Conservation (phyloP, 257 asterid species). For the Eustoma russellianum region DNA sequence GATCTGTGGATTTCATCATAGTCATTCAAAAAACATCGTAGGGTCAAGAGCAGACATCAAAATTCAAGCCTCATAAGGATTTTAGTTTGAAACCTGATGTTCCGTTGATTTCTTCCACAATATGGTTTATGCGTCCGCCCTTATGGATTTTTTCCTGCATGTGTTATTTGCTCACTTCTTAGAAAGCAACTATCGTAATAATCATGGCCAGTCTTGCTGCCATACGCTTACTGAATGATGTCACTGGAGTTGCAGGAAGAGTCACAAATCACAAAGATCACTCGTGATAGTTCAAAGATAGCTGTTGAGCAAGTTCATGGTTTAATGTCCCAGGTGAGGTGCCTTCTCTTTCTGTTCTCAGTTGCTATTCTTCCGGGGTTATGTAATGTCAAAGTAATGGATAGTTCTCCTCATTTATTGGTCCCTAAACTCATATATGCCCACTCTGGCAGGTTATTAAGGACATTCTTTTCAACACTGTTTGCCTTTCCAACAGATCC, state of each 20-base stretch:
- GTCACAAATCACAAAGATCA: conserved; percentile 84
- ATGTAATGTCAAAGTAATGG: too few relatives aligned
- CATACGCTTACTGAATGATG: neutral
- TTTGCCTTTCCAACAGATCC: conserved; percentile 45
- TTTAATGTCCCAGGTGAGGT: conserved; percentile 87
- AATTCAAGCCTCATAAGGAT: too few relatives aligned
- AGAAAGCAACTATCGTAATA: too few relatives aligned
- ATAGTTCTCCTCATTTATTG: neutral
- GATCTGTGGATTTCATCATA: too few relatives aligned
- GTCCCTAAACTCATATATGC: neutral
- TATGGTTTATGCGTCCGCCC: too few relatives aligned
- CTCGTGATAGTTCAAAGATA: conserved; percentile 90
- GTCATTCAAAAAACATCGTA: too few relatives aligned
- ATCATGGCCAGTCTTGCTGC: too few relatives aligned
- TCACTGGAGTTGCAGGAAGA: conserved; percentile 63
- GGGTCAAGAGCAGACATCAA: too few relatives aligned
- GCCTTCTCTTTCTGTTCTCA: neutral
- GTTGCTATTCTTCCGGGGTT: neutral
- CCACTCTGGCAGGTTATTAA: conserved; percentile 61
- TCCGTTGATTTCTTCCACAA: too few relatives aligned
- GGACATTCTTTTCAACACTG: conserved; percentile 88
- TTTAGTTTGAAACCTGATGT: too few relatives aligned
- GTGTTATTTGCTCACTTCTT: too few relatives aligned
- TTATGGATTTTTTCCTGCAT: too few relatives aligned
- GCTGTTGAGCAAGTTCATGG: conserved; percentile 99